Evolutionary conservation across 306 rosid genomes (phyloP).

Genomic region (Spatholobus suberectus): DNA sequence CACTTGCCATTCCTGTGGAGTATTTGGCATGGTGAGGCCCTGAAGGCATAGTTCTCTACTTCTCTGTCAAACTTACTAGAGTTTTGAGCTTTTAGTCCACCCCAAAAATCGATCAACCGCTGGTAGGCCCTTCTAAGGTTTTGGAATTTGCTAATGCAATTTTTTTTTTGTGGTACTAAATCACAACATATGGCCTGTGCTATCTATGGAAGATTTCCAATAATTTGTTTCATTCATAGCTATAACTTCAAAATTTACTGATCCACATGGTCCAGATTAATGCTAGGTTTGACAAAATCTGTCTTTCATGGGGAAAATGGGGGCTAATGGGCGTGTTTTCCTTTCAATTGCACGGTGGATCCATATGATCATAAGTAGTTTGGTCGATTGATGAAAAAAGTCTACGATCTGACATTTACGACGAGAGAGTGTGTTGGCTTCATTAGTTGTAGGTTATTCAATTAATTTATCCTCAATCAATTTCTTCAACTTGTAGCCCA

Average conservation of each 20-base stretch:
- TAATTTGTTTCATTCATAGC: not conserved
- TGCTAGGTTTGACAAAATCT: not conserved
- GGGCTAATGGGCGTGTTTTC: too few species aligned
- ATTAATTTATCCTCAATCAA: too few species aligned
- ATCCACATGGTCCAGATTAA: not conserved
- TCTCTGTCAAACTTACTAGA: not conserved
- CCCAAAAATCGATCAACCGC: not conserved
- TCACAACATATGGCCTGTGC: not conserved
- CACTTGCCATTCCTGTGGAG: conserved; percentile 12
- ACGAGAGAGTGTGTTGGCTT: too few species aligned
- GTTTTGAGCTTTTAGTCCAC: not conserved
- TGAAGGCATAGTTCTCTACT: not conserved
- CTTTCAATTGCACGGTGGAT: too few species aligned
- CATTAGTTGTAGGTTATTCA: too few species aligned
- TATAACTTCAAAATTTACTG: not conserved
- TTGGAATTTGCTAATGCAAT: not conserved
- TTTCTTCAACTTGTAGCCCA: too few species aligned
- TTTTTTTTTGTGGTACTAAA: not conserved
- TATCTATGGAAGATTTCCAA: conserved; percentile 14
- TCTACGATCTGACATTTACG: too few species aligned
- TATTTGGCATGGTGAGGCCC: too few species aligned
- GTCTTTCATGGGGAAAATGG: too few species aligned
- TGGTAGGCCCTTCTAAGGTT: not conserved
- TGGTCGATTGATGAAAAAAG: too few species aligned
- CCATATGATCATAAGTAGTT: too few species aligned